These are phyloP conservation scores for Sarcocystis neurona DNA, from an alignment of 169 alveolate species.

Conservation along the genomic window DNA sequence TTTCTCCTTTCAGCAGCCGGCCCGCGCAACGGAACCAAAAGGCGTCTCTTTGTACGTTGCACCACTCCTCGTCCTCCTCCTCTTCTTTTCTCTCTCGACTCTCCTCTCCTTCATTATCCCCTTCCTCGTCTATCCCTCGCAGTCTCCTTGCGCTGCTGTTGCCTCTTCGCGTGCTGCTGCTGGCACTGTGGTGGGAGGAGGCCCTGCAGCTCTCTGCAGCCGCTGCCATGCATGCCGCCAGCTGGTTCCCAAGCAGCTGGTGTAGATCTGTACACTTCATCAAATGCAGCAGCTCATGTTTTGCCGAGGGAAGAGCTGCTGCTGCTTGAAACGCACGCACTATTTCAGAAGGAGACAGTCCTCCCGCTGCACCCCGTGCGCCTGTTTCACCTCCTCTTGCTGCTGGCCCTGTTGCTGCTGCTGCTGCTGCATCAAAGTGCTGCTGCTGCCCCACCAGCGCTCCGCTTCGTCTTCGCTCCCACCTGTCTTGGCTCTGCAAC, in stretches of 20 bases:
- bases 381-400: too few species aligned
- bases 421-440: too few species aligned
- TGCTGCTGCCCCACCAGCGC: too few species aligned
- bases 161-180: not conserved
- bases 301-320: not conserved
- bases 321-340: not conserved
- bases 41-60: not conserved
- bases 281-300: not conserved
- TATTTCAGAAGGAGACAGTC: not conserved
- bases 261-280: conserved; percentile 19
- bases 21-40: conserved; percentile 17
- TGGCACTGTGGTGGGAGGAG: too few species aligned
- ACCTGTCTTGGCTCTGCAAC: too few species aligned
- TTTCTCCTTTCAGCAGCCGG: not conserved
- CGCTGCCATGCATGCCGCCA: conserved; percentile 27
- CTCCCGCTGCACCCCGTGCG: too few species aligned
- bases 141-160: not conserved
- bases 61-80: not conserved
- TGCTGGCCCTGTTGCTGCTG: too few species aligned
- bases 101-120: not conserved
- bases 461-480: too few species aligned
- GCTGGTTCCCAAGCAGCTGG: not conserved
- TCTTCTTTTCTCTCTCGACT: not conserved
- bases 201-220: not conserved
- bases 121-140: not conserved